Conservation (phyloP, 2,329 filamentous ascomycete genomes). For the Trichoderma sp. region DNA sequence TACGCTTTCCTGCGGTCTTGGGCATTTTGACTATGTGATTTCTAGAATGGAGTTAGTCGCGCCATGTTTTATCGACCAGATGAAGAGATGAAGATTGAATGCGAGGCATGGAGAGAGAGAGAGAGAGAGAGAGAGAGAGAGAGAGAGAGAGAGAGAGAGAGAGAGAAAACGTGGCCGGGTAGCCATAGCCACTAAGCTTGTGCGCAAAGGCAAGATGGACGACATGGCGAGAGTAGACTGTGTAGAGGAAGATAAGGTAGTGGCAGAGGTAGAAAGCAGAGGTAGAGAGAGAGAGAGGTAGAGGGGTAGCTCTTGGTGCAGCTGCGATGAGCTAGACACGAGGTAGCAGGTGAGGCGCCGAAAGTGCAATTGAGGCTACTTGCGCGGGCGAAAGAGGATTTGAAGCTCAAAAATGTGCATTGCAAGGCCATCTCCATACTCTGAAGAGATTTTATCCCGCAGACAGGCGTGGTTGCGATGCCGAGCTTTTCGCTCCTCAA, state of each 20-base stretch:
- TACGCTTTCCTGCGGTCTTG: slow-evolving; percentile 55
- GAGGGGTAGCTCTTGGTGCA: slow-evolving; percentile 26
- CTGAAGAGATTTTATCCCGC: slow-evolving; percentile 29
- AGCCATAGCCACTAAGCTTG: not conserved
- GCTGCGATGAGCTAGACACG: not conserved
- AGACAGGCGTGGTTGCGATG: slow-evolving; percentile 27
- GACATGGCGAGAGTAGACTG: not conserved
- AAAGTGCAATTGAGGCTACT: slow-evolving; percentile 33
- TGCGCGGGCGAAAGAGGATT: slow-evolving; percentile 32
- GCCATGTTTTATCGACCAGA: not conserved
- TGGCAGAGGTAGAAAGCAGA: slow-evolving; percentile 18
- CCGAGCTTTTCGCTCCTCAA: slow-evolving; percentile 21
- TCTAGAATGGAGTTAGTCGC: slow-evolving; percentile 3
- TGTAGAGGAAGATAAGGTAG: not conserved
- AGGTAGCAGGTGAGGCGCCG: slow-evolving; percentile 26
- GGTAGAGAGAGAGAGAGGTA: not conserved
- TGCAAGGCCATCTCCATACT: slow-evolving; percentile 35
- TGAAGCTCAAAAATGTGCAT: slow-evolving; percentile 35
- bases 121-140: not conserved
- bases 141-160: not conserved
- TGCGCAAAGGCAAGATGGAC: not conserved
- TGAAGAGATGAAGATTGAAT: slow-evolving; percentile 18
- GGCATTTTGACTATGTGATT: slow-evolving; percentile 50
- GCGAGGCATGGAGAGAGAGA: not conserved
- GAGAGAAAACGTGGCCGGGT: not conserved